Conservation (phyloP, 2,329 filamentous ascomycete genomes). For the Thielaviopsis musarum region DNA sequence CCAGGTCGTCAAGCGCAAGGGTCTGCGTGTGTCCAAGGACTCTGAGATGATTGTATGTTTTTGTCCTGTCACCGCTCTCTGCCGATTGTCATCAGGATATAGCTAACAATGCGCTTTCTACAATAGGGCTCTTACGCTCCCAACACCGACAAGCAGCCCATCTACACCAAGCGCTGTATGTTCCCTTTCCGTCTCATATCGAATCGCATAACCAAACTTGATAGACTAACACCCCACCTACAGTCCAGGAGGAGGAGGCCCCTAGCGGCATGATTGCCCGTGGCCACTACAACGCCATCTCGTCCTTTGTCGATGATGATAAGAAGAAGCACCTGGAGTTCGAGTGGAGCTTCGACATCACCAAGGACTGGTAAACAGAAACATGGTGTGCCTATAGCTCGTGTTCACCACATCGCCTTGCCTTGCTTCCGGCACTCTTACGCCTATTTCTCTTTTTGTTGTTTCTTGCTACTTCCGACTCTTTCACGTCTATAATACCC, state of each 20-base stretch:
- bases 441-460: background rate
- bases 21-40: constrained; percentile 75
- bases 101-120: constrained; percentile 12
- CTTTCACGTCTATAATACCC: constrained; percentile 9
- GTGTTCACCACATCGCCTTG: background rate
- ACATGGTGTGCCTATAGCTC: background rate
- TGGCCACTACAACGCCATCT: constrained; percentile 77
- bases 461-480: background rate
- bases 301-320: constrained; percentile 91
- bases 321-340: constrained; percentile 80
- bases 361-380: constrained; percentile 70
- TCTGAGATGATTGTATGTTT: constrained; percentile 87
- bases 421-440: background rate
- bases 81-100: background rate
- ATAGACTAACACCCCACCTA: background rate
- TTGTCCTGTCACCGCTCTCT: background rate
- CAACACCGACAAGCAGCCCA: constrained; percentile 70
- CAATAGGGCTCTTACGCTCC: constrained; percentile 76
- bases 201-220: background rate
- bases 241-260: constrained; percentile 82
- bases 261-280: constrained; percentile 80
- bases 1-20: constrained; percentile 82
- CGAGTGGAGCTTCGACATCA: constrained; percentile 91
- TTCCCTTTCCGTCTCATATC: constrained; percentile 13
- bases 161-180: constrained; percentile 87